phyloP scores from a whole-genome alignment of 2,329 filamentous ascomycete species.

The Ascochyta fabae region DNA sequence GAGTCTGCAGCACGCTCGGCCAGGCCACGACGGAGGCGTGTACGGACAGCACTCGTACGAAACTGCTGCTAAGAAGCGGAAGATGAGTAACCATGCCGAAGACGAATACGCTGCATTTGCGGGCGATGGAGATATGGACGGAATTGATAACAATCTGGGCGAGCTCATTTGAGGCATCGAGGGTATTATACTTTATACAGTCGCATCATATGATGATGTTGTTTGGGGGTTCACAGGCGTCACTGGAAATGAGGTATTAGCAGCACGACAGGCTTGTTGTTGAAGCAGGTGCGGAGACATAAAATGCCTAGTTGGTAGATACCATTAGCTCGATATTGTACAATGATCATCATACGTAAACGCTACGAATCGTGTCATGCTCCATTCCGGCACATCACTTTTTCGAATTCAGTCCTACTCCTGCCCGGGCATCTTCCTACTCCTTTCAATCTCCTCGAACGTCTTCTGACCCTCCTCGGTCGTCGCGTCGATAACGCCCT shows the following conservation, averaged over 20 bases:
- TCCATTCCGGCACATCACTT: background rate
- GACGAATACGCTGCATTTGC: slow-evolving; percentile 50
- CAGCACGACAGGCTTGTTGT: background rate
- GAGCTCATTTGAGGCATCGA: slow-evolving; percentile 53
- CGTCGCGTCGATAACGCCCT: slow-evolving; percentile 93
- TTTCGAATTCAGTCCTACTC: slow-evolving; percentile 37
- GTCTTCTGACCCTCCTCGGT: slow-evolving; percentile 83
- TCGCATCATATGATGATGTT: too few species aligned
- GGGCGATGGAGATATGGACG: slow-evolving; percentile 60
- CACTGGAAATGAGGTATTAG: background rate
- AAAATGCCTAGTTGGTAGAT: slow-evolving; percentile 1
- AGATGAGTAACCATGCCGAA: slow-evolving; percentile 44
- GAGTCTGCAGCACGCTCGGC: slow-evolving; percentile 38
- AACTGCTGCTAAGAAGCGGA: slow-evolving; percentile 46
- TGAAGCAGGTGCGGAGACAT: background rate
- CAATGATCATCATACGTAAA: slow-evolving; percentile 3
- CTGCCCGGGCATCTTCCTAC: slow-evolving; percentile 46
- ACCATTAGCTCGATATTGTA: slow-evolving; percentile 14
- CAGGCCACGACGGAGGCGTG: slow-evolving; percentile 29
- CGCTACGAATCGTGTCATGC: background rate
- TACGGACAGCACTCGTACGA: slow-evolving; percentile 34
- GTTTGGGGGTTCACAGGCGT: background rate
- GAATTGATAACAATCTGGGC: slow-evolving; percentile 67
- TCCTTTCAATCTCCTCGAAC: slow-evolving; percentile 70
- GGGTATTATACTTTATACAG: too few species aligned